A percentile compares a stretch with the other conserved stretches of the same genome.
Evolutionary conservation across 257 asterid species (phyloP).

Genomic region (Solanum ossicruentum): DNA sequence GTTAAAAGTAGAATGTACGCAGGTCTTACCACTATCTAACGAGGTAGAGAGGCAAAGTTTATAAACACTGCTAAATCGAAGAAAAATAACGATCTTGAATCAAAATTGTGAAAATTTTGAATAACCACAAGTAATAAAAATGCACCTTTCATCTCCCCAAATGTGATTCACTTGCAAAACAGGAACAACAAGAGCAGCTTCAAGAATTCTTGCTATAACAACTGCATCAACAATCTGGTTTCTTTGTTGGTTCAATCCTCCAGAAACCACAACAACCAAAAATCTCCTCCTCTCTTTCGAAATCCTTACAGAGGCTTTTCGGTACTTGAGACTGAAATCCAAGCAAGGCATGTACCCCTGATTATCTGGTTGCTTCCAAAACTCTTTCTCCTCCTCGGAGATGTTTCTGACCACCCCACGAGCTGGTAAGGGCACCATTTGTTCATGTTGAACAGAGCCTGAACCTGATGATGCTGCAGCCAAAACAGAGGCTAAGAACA

Average conservation of each 20-base stretch:
- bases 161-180: constrained; percentile 49
- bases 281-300: constrained; percentile 31
- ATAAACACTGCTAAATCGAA: background rate
- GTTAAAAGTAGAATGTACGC: too few species aligned
- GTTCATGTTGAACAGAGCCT: background rate
- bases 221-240: constrained; percentile 67
- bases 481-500: constrained; percentile 12
- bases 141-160: constrained; percentile 34
- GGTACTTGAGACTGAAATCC: constrained; percentile 33
- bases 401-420: constrained; percentile 15
- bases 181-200: constrained; percentile 51
- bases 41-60: too few species aligned
- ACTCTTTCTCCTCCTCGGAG: constrained; percentile 30
- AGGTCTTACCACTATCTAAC: too few species aligned
- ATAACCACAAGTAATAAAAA: too few species aligned
- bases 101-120: too few species aligned
- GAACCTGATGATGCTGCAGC: background rate
- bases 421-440: constrained; percentile 35
- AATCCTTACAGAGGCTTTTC: constrained; percentile 26
- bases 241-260: constrained; percentile 62
- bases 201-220: constrained; percentile 51
- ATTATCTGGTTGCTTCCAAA: constrained; percentile 50
- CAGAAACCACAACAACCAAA: constrained; percentile 57
- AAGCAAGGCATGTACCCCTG: constrained; percentile 48
- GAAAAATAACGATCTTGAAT: background rate